Conservation (phyloP, 371 early-diverging fungal species). For the Amoeboaphelidium protococcarum region DNA sequence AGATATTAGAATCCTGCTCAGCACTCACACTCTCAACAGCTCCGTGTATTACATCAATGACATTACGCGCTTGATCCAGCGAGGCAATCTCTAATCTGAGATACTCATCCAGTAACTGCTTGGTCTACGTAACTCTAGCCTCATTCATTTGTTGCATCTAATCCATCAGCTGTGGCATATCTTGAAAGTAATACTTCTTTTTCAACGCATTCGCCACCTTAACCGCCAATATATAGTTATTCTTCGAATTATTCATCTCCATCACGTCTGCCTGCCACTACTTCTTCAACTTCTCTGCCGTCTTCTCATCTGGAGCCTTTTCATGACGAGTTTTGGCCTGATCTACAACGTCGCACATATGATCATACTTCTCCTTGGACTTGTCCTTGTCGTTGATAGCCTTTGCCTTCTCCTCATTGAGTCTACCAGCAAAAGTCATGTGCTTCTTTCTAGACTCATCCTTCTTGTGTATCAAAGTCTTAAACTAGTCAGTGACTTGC, state of each 20-base stretch:
- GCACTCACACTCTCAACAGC: slow-evolving; percentile 18
- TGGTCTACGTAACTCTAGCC: slow-evolving; percentile 19
- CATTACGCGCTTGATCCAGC: slow-evolving; percentile 11
- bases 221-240: slow-evolving; percentile 27
- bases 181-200: slow-evolving; percentile 25
- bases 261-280: slow-evolving; percentile 30
- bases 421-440: slow-evolving; percentile 28
- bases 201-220: slow-evolving; percentile 28
- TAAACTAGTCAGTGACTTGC: slow-evolving; percentile 20
- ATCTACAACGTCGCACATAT: slow-evolving; percentile 36
- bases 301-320: slow-evolving; percentile 21
- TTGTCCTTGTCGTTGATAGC: slow-evolving; percentile 37
- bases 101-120: slow-evolving; percentile 18
- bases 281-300: slow-evolving; percentile 21
- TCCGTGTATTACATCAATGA: slow-evolving; percentile 12
- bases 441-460: slow-evolving; percentile 55
- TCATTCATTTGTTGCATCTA: slow-evolving; percentile 29
- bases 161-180: slow-evolving; percentile 28
- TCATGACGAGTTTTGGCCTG: slow-evolving; percentile 18
- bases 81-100: slow-evolving; percentile 18
- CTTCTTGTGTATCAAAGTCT: slow-evolving; percentile 21
- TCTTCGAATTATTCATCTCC: slow-evolving; percentile 54
- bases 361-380: slow-evolving; percentile 33
- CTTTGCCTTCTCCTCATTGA: slow-evolving; percentile 31
- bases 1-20: slow-evolving; percentile 19